Conservation (phyloP, 129 eudicot genomes). For the Saposhnikovia divaricata region DNA sequence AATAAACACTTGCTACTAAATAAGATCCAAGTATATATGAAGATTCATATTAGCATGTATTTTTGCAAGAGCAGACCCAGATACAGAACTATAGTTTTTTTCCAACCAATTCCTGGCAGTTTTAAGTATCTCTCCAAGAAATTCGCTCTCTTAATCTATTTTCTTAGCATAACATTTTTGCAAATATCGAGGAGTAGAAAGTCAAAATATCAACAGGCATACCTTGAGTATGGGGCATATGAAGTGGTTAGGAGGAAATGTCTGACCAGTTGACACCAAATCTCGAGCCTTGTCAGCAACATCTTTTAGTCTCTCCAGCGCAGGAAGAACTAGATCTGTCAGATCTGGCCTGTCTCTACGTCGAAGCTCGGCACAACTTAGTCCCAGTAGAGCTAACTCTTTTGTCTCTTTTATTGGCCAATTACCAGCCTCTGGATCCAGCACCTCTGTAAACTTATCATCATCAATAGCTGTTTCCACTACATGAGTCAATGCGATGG, state of each 20-base stretch:
- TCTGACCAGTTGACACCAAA: conserved; percentile 11
- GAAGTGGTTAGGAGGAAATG: conserved; percentile 51
- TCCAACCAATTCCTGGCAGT: background rate
- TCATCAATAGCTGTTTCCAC: conserved; percentile 69
- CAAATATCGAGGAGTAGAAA: background rate
- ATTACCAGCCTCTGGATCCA: conserved; percentile 62
- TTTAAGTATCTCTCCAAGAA: background rate
- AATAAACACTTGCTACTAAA: background rate
- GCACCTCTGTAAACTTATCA: conserved; percentile 29
- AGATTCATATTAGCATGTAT: background rate
- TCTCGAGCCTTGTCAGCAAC: conserved; percentile 54
- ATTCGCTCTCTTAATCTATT: background rate
- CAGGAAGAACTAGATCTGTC: conserved; percentile 47
- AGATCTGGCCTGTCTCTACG: conserved; percentile 79
- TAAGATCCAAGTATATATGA: background rate
- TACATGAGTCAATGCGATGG: conserved; percentile 50
- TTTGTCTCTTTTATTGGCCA: conserved; percentile 72
- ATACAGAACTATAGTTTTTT: background rate
- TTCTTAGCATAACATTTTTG: background rate
- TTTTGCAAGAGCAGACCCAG: background rate
- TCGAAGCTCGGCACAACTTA: conserved; percentile 71
- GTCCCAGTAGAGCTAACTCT: conserved; percentile 48
- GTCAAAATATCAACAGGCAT: background rate
- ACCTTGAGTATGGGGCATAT: conserved; percentile 86
- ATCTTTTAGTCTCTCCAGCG: conserved; percentile 54